Base-by-base conservation (phyloP, 768 basidiomycete species). In the Tricholoma flavovirens region DNA sequence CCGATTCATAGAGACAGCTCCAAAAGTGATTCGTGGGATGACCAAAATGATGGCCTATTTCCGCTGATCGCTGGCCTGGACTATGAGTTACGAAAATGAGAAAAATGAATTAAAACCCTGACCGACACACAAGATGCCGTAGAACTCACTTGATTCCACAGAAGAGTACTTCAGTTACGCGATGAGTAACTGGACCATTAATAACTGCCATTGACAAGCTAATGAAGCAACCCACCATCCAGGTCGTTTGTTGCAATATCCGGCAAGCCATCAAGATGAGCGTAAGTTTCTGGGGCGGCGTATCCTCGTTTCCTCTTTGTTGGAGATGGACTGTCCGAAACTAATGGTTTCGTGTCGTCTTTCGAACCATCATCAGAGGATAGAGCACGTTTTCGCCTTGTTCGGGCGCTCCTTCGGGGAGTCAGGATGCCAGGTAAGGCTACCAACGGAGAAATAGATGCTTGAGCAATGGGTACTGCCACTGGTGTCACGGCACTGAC, bases 21-120 rank as follows among this genome's bases (percentile, higher is more conserved):
- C 88, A 93, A 68, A 93, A 93, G 59, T 91, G 89, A 63, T 94
- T 93, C 2, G 84, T 84, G 0, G 84, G 84, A 63, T 87, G 82
- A 1, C 84, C 87, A 61, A 84, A 94, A 66, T 93, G 90, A 66
- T 90, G 87, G 0, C 91, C 91, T 2, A 76, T 74, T 55, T 76
- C 75, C 0, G 87, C 84, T 0, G 90, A 91, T 65, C 73, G 78
- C 59, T 78, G 69, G 1, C 89, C 90, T 2, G 87, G 87, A 63
- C 86, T 90, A 7, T 14, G 45, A 1, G 24, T 26, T 26, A 26
- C 24, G 24, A 26, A 26, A n/a, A n/a, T n/a, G n/a, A n/a, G n/a
- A n/a, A n/a, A n/a, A n/a, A 52, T 24, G 30, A 19, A 26, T 12
- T n/a, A 49, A 38, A 43, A 33, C 36, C 4, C 30, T 52, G 35